Base-by-base conservation (phyloP, 2,329 filamentous ascomycete genomes). In the Neofusicoccum ribis region DNA sequence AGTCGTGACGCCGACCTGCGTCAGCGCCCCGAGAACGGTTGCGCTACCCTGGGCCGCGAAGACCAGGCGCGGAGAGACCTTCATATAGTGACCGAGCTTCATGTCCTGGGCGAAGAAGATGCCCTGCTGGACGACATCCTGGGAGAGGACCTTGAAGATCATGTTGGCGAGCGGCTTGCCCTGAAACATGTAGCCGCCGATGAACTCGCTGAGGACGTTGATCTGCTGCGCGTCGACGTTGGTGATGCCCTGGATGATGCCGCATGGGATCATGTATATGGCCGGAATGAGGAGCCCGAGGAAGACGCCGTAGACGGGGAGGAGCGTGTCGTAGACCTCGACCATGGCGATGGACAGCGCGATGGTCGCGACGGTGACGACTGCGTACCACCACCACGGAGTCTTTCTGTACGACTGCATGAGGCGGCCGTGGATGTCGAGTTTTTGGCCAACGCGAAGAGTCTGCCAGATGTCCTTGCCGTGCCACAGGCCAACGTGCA, bases 131-230 rank as follows among this genome's bases (percentile, higher is more conserved):
- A 65, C 64, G 23, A 65, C 63, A 34, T 65, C 63, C 36, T 65
- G 63, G 6, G 41, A 50, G 8, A 65, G 63, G 3, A 68, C 71
- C 66, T 71, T 73, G 65, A 74, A 73, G 51, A 72, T 67, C 71
- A 92, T 92, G 83, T 91, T 88, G 56, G 88, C 88, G 66, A 91
- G 81, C 1, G 89, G 89, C 3, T 84, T 83, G 31, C 89, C 89
- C 0, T 89, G 89, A 58, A 89, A 84, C 82, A 91, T 89, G 75
- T 91, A 91, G 5, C 89, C 89, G 67, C 89, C 84, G 67, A 92
- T 84, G 70, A 75, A 74, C 41, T 72, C 70, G n/a, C 68, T 70
- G 43, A 74, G 68, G 17, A 92, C 88, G 69, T 92, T 92, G 41
- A 91, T 68, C 73, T 65, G 63, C 63, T 65, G 63, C 11, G 63